These are phyloP conservation scores for Peronosclerospora sorghi DNA, from an alignment of 352 stramenopile genomes.

Conservation along the genomic window DNA sequence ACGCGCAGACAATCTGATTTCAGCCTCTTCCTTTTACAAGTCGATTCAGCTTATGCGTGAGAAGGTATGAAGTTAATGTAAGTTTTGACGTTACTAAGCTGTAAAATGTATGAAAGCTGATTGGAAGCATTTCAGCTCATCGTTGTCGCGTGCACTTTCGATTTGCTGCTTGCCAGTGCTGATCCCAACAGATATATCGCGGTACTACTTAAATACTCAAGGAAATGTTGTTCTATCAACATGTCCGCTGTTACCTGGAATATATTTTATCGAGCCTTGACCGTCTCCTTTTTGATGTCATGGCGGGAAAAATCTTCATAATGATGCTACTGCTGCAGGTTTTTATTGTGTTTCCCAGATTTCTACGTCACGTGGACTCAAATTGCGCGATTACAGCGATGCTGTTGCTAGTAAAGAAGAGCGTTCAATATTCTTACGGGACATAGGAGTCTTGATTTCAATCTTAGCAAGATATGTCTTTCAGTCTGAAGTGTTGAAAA, in stretches of 20 bases:
- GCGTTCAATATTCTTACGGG: constrained; percentile 6
- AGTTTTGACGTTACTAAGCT: no score
- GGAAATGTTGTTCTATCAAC: constrained; percentile 55
- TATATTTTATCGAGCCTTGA: constrained; percentile 47
- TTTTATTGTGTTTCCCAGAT: constrained; percentile 31
- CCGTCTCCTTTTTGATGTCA: constrained; percentile 35
- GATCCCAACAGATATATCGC: constrained; percentile 29
- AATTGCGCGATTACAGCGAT: constrained; percentile 27
- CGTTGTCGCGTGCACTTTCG: constrained; percentile 31
- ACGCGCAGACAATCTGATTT: constrained; percentile 36
- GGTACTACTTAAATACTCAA: constrained; percentile 46
- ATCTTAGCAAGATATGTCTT: no score
- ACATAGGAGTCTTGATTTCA: no score
- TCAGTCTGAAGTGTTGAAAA: no score
- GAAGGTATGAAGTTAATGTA: constrained; percentile 25
- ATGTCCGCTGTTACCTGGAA: constrained; percentile 42
- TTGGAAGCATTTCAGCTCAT: constrained; percentile 23
- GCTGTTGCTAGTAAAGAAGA: constrained; percentile 5
- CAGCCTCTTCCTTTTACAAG: constrained; percentile 52
- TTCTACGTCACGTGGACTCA: constrained; percentile 51
- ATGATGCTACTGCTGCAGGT: constrained; percentile 30
- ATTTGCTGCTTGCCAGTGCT: constrained; percentile 34
- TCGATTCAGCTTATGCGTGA: constrained; percentile 45
- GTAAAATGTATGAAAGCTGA: constrained; percentile 14
- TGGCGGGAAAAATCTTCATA: constrained; percentile 23